These are phyloP conservation scores for Pinus albicaulis DNA, from an alignment of 75 land plant genomes.

Conservation along the genomic window DNA sequence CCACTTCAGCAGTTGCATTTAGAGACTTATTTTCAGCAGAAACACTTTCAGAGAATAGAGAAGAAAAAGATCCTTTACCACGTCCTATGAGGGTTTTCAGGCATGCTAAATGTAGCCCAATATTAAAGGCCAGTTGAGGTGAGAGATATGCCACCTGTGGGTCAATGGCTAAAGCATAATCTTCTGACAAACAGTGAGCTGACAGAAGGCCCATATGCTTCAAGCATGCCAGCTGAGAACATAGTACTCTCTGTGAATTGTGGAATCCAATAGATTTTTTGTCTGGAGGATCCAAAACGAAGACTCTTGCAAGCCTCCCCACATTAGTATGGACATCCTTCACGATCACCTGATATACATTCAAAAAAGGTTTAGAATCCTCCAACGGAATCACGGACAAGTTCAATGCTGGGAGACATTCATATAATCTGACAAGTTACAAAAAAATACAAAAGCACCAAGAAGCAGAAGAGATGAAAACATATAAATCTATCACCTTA, in stretches of 20 bases:
- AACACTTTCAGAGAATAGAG: slow-evolving; percentile 18
- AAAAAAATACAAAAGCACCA: neutral
- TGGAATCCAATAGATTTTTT: neutral
- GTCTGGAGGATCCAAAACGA: slow-evolving; percentile 67
- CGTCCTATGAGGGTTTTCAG: slow-evolving; percentile 31
- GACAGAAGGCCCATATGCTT: slow-evolving; percentile 35
- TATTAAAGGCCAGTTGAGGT: slow-evolving; percentile 79
- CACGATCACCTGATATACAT: slow-evolving; percentile 46
- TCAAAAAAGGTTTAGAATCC: neutral
- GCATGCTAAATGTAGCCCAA: slow-evolving; percentile 73
- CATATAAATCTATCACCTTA: too few relatives aligned
- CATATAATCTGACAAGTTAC: neutral
- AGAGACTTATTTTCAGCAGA: neutral
- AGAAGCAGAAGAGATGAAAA: too few relatives aligned
- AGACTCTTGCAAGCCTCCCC: slow-evolving; percentile 59
- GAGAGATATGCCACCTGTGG: slow-evolving; percentile 61
- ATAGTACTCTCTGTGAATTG: neutral
- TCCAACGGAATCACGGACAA: neutral
- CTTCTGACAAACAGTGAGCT: slow-evolving; percentile 20
- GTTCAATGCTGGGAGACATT: neutral
- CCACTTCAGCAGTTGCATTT: slow-evolving; percentile 12
- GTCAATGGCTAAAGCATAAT: slow-evolving; percentile 10
- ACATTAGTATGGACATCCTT: slow-evolving; percentile 51
- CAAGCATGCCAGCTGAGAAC: slow-evolving; percentile 2
- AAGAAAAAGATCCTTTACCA: slow-evolving; percentile 33